phyloP scores from a whole-genome alignment of 306 rosid species.

The Ochetophila trinervis region DNA sequence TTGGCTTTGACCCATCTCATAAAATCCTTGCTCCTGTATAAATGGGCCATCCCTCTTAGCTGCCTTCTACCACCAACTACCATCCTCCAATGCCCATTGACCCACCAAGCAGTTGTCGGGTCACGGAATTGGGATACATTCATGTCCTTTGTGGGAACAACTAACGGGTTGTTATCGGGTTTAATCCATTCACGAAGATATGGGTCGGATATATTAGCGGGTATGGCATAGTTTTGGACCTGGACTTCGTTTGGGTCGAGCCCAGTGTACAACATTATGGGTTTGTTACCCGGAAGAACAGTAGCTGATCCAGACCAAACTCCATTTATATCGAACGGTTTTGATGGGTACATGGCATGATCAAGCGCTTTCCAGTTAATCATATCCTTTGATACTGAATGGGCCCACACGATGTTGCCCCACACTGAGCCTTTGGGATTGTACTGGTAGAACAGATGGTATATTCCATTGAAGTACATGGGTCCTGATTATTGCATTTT shows the following conservation, averaged over 20 bases:
- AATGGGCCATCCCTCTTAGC: conserved; percentile 52
- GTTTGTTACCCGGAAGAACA: conserved; percentile 55
- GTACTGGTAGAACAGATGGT: conserved; percentile 82
- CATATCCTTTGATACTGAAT: conserved; percentile 69
- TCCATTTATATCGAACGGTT: conserved; percentile 70
- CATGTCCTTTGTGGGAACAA: conserved; percentile 13
- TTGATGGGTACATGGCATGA: conserved; percentile 58
- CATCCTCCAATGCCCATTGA: conserved; percentile 64
- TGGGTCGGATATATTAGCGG: conserved; percentile 55
- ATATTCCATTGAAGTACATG: conserved; percentile 68
- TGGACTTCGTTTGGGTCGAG: conserved; percentile 41
- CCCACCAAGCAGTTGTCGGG: conserved; percentile 72
- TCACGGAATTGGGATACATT: conserved; percentile 65
- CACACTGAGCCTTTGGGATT: conserved; percentile 87
- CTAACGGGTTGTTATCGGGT: conserved; percentile 57
- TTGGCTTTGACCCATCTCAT: conserved; percentile 49
- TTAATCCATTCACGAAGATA: conserved; percentile 59
- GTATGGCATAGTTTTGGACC: conserved; percentile 70
- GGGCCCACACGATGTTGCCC: conserved; percentile 98
- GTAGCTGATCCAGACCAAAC: conserved; percentile 96
- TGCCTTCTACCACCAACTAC: conserved; percentile 50
- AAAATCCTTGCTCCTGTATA: conserved; percentile 63
- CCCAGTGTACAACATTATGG: conserved; percentile 70
- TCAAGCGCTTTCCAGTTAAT: conserved; percentile 68
- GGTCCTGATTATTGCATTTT: conserved; percentile 43